phyloP scores from a whole-genome alignment of 2,329 filamentous ascomycete species.

The Fusarium bulbicola region DNA sequence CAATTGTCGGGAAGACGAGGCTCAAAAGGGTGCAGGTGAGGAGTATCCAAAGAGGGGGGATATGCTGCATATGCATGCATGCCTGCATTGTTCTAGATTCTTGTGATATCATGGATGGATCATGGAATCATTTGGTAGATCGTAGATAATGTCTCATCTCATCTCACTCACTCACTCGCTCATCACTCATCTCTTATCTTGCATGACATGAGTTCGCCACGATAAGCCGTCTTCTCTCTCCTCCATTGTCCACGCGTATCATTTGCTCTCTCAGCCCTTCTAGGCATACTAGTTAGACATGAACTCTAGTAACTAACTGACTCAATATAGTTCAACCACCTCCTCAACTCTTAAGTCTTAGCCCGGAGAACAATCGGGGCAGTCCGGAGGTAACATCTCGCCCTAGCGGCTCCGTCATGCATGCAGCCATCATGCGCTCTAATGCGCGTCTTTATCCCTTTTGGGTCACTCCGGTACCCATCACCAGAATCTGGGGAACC shows the following conservation, averaged over 20 bases:
- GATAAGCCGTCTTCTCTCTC: not conserved
- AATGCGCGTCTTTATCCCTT: constrained; percentile 31
- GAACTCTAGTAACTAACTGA: not conserved
- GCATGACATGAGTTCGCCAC: not conserved
- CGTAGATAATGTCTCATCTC: not conserved
- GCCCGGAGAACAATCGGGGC: constrained; percentile 15
- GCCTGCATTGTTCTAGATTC: constrained; percentile 17
- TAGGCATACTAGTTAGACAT: not conserved
- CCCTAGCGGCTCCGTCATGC: constrained; percentile 14
- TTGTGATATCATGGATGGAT: constrained; percentile 19
- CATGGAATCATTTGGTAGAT: constrained; percentile 12
- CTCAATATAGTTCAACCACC: constrained; percentile 1
- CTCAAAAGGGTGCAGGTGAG: constrained; percentile 10
- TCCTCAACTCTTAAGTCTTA: not conserved
- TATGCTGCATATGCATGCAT: no score
- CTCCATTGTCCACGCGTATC: not conserved
- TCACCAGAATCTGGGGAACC: constrained; percentile 35
- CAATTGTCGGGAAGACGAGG: constrained; percentile 38
- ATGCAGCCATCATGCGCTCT: constrained; percentile 15
- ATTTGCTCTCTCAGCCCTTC: not conserved
- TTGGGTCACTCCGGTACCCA: constrained; percentile 33
- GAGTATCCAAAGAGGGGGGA: constrained; percentile 22
- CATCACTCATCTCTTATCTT: not conserved
- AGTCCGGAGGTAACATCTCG: constrained; percentile 12
- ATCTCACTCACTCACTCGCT: not conserved